These are phyloP conservation scores for Penicillium crystallinum DNA, from an alignment of 495 filamentous ascomycete genomes.

Conservation along the genomic window DNA sequence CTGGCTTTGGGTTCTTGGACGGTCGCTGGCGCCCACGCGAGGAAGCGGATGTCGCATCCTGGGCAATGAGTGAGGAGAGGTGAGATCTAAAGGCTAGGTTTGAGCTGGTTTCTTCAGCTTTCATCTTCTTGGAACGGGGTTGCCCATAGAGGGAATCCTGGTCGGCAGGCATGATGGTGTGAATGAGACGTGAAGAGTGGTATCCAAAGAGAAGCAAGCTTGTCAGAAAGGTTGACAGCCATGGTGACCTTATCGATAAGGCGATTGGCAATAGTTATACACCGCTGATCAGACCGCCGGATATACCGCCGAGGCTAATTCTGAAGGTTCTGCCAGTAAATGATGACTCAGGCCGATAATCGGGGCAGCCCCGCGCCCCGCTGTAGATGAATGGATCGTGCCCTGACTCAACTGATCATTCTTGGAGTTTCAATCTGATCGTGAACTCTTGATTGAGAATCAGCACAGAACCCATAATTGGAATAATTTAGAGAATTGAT, in stretches of 20 bases:
- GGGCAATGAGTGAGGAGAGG: conserved; percentile 65
- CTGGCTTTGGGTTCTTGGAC: conserved; percentile 56
- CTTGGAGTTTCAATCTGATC: neutral
- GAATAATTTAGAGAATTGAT: neutral
- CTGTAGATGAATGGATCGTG: conserved; percentile 2
- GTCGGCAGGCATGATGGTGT: conserved; percentile 13
- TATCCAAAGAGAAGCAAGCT: neutral
- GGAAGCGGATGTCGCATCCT: conserved; percentile 30
- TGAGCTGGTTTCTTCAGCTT: conserved; percentile 55
- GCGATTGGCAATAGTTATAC: neutral
- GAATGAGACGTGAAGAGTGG: neutral
- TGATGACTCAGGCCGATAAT: conserved; percentile 8
- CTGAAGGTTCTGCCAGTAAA: neutral
- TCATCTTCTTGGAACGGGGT: conserved; percentile 50
- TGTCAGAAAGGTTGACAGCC: neutral
- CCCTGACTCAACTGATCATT: conserved; percentile 7
- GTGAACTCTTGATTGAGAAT: neutral
- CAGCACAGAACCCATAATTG: neutral
- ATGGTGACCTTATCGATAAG: conserved; percentile 7
- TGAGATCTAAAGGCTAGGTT: conserved; percentile 76
- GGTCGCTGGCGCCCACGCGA: conserved; percentile 57
- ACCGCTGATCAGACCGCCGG: neutral
- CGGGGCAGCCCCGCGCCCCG: conserved; percentile 11
- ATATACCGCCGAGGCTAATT: neutral
- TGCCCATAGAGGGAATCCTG: conserved; percentile 64